phyloP scores from a whole-genome alignment of 2,329 filamentous ascomycete species.

The Apiospora marii region DNA sequence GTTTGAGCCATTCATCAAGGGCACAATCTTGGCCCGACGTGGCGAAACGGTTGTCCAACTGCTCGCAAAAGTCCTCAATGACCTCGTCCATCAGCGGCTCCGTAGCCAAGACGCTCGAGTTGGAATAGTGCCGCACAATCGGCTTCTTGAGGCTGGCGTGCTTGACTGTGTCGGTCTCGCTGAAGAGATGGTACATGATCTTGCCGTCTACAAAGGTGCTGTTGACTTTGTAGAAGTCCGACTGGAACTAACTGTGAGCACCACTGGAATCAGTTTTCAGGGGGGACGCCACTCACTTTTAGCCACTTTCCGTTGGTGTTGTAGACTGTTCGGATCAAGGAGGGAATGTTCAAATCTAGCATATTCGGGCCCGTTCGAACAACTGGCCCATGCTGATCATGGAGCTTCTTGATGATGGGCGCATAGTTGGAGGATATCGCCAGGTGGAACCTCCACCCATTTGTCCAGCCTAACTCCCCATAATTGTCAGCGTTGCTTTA shows the following conservation, averaged over 20 bases:
- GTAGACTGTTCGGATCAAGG: constrained; percentile 44
- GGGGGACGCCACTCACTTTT: constrained; percentile 33
- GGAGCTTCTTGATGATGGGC: constrained; percentile 40
- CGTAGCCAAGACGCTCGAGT: constrained; percentile 34
- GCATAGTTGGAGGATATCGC: constrained; percentile 38
- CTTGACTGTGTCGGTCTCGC: constrained; percentile 35
- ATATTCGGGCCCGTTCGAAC: constrained; percentile 47
- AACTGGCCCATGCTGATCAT: constrained; percentile 48
- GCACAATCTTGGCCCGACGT: constrained; percentile 18
- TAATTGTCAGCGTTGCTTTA: neutral
- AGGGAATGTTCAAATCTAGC: constrained; percentile 38
- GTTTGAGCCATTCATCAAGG: neutral
- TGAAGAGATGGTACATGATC: constrained; percentile 44
- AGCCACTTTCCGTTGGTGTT: constrained; percentile 42
- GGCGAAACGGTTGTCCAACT: constrained; percentile 39
- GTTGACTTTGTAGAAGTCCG: constrained; percentile 40
- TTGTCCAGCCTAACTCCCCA: constrained; percentile 40
- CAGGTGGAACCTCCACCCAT: constrained; percentile 44
- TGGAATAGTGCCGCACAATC: constrained; percentile 38
- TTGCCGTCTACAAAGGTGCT: constrained; percentile 38
- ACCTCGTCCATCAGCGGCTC: constrained; percentile 40
- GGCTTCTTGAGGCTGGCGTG: constrained; percentile 39
- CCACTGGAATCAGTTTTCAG: neutral
- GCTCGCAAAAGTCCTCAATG: constrained; percentile 36
- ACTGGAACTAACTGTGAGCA: constrained; percentile 29